phyloP scores from a whole-genome alignment of 345 rosid genomes.

The Erucastrum elatum region DNA sequence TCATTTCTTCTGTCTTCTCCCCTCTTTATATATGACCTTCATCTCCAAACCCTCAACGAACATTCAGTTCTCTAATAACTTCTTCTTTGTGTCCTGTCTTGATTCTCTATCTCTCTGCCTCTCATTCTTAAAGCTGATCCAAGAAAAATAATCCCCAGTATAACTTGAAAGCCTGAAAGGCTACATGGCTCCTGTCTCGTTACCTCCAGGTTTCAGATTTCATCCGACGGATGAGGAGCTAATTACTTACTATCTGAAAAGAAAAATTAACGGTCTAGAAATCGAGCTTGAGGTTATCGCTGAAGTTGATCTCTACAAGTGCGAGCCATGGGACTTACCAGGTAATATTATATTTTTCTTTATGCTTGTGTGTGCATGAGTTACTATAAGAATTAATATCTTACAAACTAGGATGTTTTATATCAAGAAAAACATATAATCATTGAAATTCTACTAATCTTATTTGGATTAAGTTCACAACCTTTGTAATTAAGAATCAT shows the following conservation, averaged over 20 bases:
- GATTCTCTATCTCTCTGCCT: not conserved
- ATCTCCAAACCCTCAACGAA: too few relatives aligned
- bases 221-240: conserved; percentile 86
- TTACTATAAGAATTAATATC: not conserved
- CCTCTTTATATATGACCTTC: too few relatives aligned
- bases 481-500: not conserved
- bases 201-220: conserved; percentile 83
- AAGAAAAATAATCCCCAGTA: not conserved
- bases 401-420: not conserved
- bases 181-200: conserved; percentile 65
- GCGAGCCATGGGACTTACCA: conserved; percentile 90
- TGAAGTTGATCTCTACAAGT: conserved; percentile 81
- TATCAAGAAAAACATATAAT: too few relatives aligned
- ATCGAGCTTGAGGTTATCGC: conserved; percentile 74
- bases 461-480: not conserved
- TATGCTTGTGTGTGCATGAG: too few relatives aligned
- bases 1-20: too few relatives aligned
- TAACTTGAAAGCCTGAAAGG: conserved; percentile 12
- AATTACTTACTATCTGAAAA: conserved; percentile 65
- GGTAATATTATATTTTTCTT: conserved; percentile 35
- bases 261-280: conserved; percentile 64
- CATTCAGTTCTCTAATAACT: too few relatives aligned
- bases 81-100: not conserved
- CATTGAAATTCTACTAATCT: not conserved
- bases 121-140: not conserved